A percentile compares a stretch with the other conserved stretches of the same genome.
These are phyloP conservation scores for Populus ilicifolia DNA, from an alignment of 345 rosid genomes.

Conservation along the genomic window DNA sequence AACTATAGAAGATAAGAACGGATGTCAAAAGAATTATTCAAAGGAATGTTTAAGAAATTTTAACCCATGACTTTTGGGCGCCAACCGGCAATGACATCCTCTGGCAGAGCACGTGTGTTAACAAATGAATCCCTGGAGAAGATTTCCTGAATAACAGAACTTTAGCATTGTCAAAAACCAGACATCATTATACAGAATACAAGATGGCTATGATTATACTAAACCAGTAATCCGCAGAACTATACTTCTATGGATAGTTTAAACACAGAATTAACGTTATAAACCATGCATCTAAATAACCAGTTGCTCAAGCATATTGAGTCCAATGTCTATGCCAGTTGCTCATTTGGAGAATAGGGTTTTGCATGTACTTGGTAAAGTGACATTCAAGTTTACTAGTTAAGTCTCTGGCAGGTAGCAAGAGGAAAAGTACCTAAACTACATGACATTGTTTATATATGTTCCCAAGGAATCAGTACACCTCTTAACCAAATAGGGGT, in stretches of 20 bases:
- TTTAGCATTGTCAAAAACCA: slow-evolving; percentile 5
- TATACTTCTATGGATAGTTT: background rate
- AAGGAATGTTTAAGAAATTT: background rate
- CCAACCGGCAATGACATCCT: slow-evolving; percentile 92
- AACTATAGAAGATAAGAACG: background rate
- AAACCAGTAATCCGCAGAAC: background rate
- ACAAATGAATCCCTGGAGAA: slow-evolving; percentile 71
- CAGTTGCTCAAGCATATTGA: background rate
- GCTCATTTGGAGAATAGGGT: no score
- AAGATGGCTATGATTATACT: background rate
- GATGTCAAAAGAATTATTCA: background rate
- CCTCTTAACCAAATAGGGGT: background rate
- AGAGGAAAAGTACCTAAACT: background rate
- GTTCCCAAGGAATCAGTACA: no score
- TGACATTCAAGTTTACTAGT: background rate
- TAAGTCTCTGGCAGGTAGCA: background rate
- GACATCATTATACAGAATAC: background rate
- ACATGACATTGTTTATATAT: background rate
- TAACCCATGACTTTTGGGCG: slow-evolving; percentile 76
- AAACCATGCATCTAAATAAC: background rate
- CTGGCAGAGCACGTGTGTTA: slow-evolving; percentile 65
- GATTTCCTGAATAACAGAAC: slow-evolving; percentile 45
- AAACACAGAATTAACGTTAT: background rate
- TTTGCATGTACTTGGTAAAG: background rate
- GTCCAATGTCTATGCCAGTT: background rate